A percentile compares a stretch with the other conserved stretches of the same genome.
phyloP scores from a whole-genome alignment of 257 asterid genomes.

The Gentiana macrophylla region DNA sequence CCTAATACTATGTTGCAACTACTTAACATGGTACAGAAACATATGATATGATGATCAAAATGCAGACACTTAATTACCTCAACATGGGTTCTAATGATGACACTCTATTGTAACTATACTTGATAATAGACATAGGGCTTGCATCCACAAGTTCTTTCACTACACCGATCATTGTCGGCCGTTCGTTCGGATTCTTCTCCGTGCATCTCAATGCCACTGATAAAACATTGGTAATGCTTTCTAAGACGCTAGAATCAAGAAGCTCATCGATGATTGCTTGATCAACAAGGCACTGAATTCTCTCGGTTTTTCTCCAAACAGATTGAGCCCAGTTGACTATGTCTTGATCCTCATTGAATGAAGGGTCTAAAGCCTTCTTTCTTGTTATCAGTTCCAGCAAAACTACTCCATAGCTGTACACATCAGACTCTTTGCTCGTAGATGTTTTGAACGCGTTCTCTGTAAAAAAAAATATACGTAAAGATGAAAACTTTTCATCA shows the following conservation, averaged over 20 bases:
- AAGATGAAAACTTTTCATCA: background rate
- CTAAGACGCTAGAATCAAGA: conserved; percentile 33
- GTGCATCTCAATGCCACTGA: conserved; percentile 59
- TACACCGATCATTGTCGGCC: conserved; percentile 71
- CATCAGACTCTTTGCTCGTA: conserved; percentile 57
- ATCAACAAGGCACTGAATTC: conserved; percentile 36
- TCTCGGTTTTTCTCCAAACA: conserved; percentile 27
- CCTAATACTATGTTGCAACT: too few relatives aligned
- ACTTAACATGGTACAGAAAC: too few relatives aligned
- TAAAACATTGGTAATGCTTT: conserved; percentile 40
- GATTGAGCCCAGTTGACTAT: conserved; percentile 44
- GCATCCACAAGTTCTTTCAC: conserved; percentile 39
- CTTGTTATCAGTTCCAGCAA: conserved; percentile 63
- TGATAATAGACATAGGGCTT: conserved; percentile 9
- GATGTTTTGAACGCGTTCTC: conserved; percentile 48
- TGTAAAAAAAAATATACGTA: conserved; percentile 9
- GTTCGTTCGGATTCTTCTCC: conserved; percentile 28
- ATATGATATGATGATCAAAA: too few relatives aligned
- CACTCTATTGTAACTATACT: too few relatives aligned
- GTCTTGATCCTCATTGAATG: conserved; percentile 31
- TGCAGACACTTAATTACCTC: too few relatives aligned
- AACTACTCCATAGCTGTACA: conserved; percentile 65
- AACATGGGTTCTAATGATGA: too few relatives aligned
- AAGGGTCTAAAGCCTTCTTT: conserved; percentile 47
- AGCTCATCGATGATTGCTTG: conserved; percentile 39